These are phyloP conservation scores for Trichoderma endophyticum DNA, from an alignment of 2,329 filamentous ascomycete genomes.

Conservation along the genomic window DNA sequence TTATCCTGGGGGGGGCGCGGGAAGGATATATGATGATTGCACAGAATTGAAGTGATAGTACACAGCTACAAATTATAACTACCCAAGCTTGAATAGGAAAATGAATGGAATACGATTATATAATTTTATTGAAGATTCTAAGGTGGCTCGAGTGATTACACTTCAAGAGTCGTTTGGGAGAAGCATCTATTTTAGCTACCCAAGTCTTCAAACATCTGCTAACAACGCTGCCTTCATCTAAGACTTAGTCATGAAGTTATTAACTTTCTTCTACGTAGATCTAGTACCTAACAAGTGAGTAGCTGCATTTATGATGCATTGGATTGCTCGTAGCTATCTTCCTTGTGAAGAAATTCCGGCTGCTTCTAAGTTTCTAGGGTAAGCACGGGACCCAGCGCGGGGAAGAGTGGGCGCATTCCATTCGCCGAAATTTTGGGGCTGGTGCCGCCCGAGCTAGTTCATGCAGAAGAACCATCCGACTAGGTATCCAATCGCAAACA, in stretches of 20 bases:
- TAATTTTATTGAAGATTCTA: background rate
- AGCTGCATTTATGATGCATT: background rate
- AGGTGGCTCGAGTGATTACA: background rate
- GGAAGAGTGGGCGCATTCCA: slow-evolving; percentile 2
- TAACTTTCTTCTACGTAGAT: background rate
- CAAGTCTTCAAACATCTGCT: background rate
- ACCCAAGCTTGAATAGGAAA: background rate
- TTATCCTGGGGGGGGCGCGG: background rate
- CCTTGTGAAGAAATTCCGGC: background rate
- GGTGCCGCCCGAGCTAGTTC: background rate
- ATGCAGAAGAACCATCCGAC: background rate
- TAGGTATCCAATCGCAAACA: slow-evolving; percentile 6
- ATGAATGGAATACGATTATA: background rate
- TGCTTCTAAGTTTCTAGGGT: slow-evolving; percentile 5
- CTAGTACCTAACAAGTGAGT: background rate
- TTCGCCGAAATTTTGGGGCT: slow-evolving; percentile 5
- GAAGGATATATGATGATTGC: background rate
- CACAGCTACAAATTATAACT: background rate
- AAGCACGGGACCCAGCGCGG: background rate
- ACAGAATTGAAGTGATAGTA: background rate
- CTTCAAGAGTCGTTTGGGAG: background rate
- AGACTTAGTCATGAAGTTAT: too few relatives aligned
- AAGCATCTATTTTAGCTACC: background rate
- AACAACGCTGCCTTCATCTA: background rate
- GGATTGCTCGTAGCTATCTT: too few relatives aligned